Evolutionary conservation across 1,139 yeast species (phyloP), one percentile per base, ranked within the genome.

Genomic region (Sugiyamaella neomexicana): DNA sequence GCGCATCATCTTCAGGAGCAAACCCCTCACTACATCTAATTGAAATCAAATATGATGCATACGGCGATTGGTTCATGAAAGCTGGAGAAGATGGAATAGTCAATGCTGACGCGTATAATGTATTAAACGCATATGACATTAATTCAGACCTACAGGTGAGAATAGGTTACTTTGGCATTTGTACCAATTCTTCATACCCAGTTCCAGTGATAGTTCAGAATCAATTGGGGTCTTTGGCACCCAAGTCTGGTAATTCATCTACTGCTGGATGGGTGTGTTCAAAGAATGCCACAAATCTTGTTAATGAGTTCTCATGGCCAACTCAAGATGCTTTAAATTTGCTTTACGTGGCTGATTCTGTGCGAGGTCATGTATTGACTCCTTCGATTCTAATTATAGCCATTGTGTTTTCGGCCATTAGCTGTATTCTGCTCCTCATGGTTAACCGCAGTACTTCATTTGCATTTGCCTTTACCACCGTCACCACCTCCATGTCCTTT

Each of bases 161-260:
- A 8, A 52, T 64, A 9, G 66, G 68, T 10, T 66, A 64, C 54
- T 66, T 66, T 56, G 65, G 67, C 9, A 54, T 64, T 23, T 66
- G 69, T 48, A 52, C 65, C 40, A 51, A 51, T 15, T 55, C 61
- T 7, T 51, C 56, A 13, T 44, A 52, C 20, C 53, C 53, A 15
- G 13, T 54, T 23, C 44, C 56, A 40, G 39, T 37, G n/a, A 48
- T 38, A 16, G 53, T 54, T 31, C 20, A 51, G 2, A 39, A 27
- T 39, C 53, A 53, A 27, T 51, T 53, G 3, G 53, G 56, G 10
- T 4, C 34, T 15, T 16, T 15, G 2, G 56, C 56, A 2, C 56
- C 56, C 1, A 40, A 34, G 20, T 25, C 54, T 23, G 38, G 52
- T 12, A 47, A 47, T 41, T 27, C 50, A 27, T 36, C 53, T 8